Evolutionary conservation across 768 basidiomycete species (phyloP).

Genomic region (Kwoniella sp.): DNA sequence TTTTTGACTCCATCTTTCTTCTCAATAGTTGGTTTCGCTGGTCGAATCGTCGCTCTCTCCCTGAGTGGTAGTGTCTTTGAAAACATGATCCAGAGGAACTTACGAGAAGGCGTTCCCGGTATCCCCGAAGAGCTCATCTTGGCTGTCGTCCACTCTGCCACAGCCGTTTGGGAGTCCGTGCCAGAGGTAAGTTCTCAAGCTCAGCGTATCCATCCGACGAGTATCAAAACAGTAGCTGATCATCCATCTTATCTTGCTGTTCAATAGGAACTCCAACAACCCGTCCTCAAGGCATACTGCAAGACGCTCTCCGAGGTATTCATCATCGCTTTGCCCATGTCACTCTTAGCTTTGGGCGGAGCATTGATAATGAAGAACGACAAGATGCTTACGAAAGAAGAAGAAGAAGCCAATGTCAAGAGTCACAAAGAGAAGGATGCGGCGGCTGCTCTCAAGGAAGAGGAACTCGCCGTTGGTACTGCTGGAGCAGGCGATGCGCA

Average conservation of each 20-base stretch:
- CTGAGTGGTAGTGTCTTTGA: constrained; percentile 55
- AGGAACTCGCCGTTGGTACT: constrained; percentile 15
- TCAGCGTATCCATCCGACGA: too few species aligned
- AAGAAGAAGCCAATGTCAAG: constrained; percentile 39
- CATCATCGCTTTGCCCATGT: constrained; percentile 55
- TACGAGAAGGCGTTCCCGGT: constrained; percentile 42
- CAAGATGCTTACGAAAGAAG: constrained; percentile 49
- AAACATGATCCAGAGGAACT: constrained; percentile 51
- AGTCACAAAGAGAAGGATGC: constrained; percentile 29
- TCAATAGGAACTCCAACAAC: neutral
- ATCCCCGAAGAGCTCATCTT: constrained; percentile 31
- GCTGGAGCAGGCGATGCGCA: constrained; percentile 17
- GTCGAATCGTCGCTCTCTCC: constrained; percentile 55
- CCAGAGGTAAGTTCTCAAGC: constrained; percentile 36
- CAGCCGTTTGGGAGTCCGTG: constrained; percentile 48
- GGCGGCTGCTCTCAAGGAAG: constrained; percentile 16
- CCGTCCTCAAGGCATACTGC: constrained; percentile 35
- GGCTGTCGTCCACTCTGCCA: constrained; percentile 47
- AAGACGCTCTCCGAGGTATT: constrained; percentile 49
- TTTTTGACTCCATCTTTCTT: neutral
- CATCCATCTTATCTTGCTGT: constrained; percentile 6
- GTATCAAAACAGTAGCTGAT: constrained; percentile 2
- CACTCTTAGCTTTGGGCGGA: constrained; percentile 40
- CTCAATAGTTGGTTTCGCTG: constrained; percentile 47
- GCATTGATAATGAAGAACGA: constrained; percentile 54